phyloP scores from a whole-genome alignment of 805 yeast species.

The Candida tibetensis region DNA sequence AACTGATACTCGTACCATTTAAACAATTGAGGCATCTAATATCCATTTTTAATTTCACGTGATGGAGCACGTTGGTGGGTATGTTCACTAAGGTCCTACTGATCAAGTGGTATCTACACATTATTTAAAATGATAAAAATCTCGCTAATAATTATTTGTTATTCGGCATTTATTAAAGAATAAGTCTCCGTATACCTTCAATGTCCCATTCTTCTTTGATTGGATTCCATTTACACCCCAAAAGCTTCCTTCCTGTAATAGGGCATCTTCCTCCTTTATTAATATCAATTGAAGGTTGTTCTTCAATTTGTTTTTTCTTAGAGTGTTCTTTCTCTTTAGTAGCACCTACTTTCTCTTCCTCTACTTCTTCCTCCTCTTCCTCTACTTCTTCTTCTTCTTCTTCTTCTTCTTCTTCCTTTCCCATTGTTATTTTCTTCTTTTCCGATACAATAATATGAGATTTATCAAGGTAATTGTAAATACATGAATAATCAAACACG shows the following conservation, averaged over 20 bases:
- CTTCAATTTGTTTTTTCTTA: too few species aligned
- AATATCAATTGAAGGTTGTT: constrained; percentile 23
- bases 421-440: constrained; percentile 11
- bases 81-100: too few species aligned
- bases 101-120: too few species aligned
- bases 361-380: constrained; percentile 17
- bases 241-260: constrained; percentile 64
- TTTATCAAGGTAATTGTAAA: constrained; percentile 58
- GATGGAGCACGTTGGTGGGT: constrained; percentile 1
- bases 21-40: too few species aligned
- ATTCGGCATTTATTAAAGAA: too few species aligned
- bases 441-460: constrained; percentile 34
- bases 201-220: constrained; percentile 62
- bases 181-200: constrained; percentile 73
- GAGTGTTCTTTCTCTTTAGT: constrained; percentile 9
- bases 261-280: constrained; percentile 76
- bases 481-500: constrained; percentile 87
- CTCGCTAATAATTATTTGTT: too few species aligned
- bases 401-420: constrained; percentile 6
- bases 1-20: too few species aligned
- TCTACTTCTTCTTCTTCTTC: constrained; percentile 15
- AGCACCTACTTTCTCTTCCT: constrained; percentile 11
- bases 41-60: too few species aligned
- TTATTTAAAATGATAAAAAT: too few species aligned
- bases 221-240: constrained; percentile 69